These are phyloP conservation scores for Phytopythium kandeliae DNA, from an alignment of 352 stramenopile species.

Conservation along the genomic window DNA sequence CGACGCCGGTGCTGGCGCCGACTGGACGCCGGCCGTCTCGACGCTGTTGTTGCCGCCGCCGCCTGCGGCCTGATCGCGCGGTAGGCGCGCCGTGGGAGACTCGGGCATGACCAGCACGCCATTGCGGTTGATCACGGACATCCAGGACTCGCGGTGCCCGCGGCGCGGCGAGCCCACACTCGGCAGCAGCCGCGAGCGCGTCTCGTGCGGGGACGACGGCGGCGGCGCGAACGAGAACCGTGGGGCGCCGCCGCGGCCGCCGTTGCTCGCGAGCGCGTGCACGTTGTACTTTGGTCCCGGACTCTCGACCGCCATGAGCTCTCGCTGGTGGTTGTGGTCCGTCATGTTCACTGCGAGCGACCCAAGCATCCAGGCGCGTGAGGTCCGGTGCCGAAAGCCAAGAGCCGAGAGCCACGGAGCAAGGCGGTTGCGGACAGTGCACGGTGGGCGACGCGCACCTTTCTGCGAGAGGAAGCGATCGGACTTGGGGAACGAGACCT, in stretches of 20 bases:
- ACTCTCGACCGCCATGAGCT: conserved; percentile 72
- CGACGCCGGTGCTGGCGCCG: conserved; percentile 1
- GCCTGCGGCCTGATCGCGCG: conserved; percentile 10
- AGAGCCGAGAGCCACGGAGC: no score
- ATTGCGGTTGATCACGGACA: conserved; percentile 79
- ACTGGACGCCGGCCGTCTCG: no score
- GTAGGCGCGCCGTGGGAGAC: conserved; percentile 16
- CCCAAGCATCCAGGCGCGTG: no score
- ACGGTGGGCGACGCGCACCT: no score
- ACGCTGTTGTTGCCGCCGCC: conserved; percentile 11
- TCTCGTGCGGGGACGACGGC: conserved; percentile 30
- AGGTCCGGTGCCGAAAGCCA: no score
- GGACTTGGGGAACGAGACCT: conserved; percentile 76
- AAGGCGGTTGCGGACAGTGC: no score
- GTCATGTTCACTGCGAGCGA: conserved; percentile 82
- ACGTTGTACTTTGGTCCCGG: conserved; percentile 84
- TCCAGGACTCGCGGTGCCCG: conserved; percentile 71
- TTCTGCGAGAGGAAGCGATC: conserved; percentile 77
- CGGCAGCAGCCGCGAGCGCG: conserved; percentile 22
- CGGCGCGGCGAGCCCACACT: conserved; percentile 45
- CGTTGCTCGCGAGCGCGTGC: conserved; percentile 40
- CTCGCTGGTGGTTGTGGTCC: conserved; percentile 51
- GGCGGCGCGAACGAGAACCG: conserved; percentile 65
- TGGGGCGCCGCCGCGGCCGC: conserved; percentile 40
- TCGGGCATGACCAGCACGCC: conserved; percentile 70